Evolutionary conservation across 163 green algal species (phyloP), one percentile per base, ranked within the genome.

Genomic region (Chlorella variabilis): DNA sequence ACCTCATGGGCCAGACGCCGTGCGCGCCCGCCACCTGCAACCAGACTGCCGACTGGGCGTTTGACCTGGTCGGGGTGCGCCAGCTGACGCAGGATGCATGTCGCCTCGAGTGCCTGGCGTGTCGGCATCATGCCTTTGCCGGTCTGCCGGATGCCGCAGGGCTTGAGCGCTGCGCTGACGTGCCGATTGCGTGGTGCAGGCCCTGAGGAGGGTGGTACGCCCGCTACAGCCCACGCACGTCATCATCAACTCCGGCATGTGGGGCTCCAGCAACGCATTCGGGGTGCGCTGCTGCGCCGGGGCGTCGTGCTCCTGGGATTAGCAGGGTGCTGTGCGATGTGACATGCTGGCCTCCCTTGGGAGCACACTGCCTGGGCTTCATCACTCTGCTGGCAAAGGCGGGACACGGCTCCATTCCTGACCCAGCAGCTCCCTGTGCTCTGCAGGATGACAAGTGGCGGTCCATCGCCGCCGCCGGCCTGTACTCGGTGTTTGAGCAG

Each of bases 181-280:
- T n/a, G n/a, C n/a, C n/a, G n/a, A n/a, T n/a, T 54, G 27, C 27
- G 38, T n/a, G 36, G 17, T 17, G 49, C 73, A 80, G 73, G 73
- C 36, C 1, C 56, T 80, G 27, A 3, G 21, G 13, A 23, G 41
- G 2, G 36, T 48, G 2, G 38, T 80, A 3, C 11, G 23, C 1
- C 27, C 34, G 0, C 21, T 80, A 27, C 13, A 49, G 36, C 73
- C 73, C 38, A 80, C 73, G 9, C 73, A 80, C n/a, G 25, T 80
- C 5, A n/a, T 80, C 15, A 9, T 80, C 27, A 80, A 80, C 73
- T 71, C 73, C 0, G 73, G 73, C 11, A 54, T 80, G 33, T 80
- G 73, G 73, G 73, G 54, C 36, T 70, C 73, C 17, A 70, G 54
- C 73, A 80, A 70, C 15, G 6, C 27, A 29, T 56, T 80, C 41